Evolutionary conservation across 139 green algal species (phyloP).

Genomic region (Volvox reticuliferus): DNA sequence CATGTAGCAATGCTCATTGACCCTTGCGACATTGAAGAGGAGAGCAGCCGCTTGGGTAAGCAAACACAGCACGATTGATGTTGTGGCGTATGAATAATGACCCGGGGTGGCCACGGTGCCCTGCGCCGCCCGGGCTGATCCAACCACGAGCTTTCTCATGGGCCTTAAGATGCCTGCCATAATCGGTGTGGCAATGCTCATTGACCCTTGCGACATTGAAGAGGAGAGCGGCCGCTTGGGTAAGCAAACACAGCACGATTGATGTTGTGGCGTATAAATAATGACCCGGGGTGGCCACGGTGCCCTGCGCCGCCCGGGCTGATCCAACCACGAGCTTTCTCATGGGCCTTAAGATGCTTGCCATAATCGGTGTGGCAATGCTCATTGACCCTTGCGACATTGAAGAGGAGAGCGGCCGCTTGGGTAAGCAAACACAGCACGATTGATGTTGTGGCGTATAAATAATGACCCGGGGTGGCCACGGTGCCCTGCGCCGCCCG

Average conservation of each 20-base stretch:
- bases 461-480: background rate
- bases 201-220: constrained; percentile 18
- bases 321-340: background rate
- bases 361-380: background rate
- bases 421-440: constrained; percentile 18
- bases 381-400: constrained; percentile 23
- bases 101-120: background rate
- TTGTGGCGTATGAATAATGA: background rate
- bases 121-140: background rate
- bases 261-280: background rate
- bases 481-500: background rate
- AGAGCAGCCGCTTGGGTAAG: constrained; percentile 11
- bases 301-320: background rate
- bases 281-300: background rate
- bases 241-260: constrained; percentile 4
- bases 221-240: constrained; percentile 3
- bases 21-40: background rate
- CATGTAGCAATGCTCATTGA: constrained; percentile 25
- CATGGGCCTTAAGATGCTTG: background rate
- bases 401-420: background rate
- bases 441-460: background rate
- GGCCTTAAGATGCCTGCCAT: background rate
- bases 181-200: background rate
- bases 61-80: background rate
- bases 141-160: background rate